These are phyloP conservation scores for Monilinia vaccinii-corymbosi DNA, from an alignment of 2,329 filamentous ascomycete genomes.

Conservation along the genomic window DNA sequence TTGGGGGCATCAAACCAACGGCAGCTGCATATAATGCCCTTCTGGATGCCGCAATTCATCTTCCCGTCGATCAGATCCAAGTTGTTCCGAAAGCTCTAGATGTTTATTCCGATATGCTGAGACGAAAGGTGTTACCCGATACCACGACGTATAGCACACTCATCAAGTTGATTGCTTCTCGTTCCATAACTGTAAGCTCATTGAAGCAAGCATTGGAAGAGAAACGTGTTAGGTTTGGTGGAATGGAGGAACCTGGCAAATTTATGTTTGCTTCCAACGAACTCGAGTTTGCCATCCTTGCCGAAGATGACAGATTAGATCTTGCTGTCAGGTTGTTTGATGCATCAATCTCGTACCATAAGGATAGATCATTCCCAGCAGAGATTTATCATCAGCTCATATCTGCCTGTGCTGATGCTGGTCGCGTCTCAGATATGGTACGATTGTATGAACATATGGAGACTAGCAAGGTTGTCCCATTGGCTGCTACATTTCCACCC, in stretches of 20 bases:
- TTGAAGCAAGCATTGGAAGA: slow-evolving; percentile 68
- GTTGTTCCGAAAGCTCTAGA: slow-evolving; percentile 86
- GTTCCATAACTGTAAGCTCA: slow-evolving; percentile 68
- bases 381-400: slow-evolving; percentile 82
- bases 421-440: slow-evolving; percentile 80
- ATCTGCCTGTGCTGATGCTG: slow-evolving; percentile 74
- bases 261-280: slow-evolving; percentile 87
- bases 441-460: slow-evolving; percentile 91
- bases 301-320: slow-evolving; percentile 78
- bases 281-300: slow-evolving; percentile 75
- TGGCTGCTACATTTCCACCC: slow-evolving; percentile 73
- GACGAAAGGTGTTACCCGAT: slow-evolving; percentile 72
- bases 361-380: slow-evolving; percentile 58
- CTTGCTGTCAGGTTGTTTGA: slow-evolving; percentile 82
- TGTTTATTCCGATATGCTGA: slow-evolving; percentile 94
- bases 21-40: slow-evolving; percentile 88
- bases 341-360: slow-evolving; percentile 52
- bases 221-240: slow-evolving; percentile 75
- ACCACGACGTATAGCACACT: slow-evolving; percentile 81
- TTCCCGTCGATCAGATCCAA: slow-evolving; percentile 71
- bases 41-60: slow-evolving; percentile 71
- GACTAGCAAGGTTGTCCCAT: slow-evolving; percentile 59
- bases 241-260: slow-evolving; percentile 72
- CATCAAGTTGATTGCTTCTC: slow-evolving; percentile 70
- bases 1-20: slow-evolving; percentile 70